Base-by-base conservation (phyloP, 1,139 yeast species). In the Saccharomycopsis hybrid region DNA sequence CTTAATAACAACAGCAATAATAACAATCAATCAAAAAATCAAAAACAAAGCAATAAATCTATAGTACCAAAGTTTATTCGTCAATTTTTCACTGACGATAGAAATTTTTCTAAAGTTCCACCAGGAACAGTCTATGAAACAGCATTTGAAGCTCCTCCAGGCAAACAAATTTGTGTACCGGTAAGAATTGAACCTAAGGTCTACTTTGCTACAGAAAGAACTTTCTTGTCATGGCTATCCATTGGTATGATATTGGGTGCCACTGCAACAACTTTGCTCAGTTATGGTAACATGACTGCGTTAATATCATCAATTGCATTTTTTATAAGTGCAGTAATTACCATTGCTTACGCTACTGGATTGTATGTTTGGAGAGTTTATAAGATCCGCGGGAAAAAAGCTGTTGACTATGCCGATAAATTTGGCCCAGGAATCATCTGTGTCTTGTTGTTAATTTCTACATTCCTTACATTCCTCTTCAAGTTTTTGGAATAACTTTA, bases 291-390 rank as follows among this genome's bases (percentile, higher is more conserved):
- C 53, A 69, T 70, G 47, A 68, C 70, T 2, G 82, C 96, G 0
- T 73, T 88, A 59, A 75, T 87, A 43, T 95, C 97, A 0, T 83
- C 96, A 1, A 74, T 88, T 51, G 95, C 95, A n/a, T 92, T 92
- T 68, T 89, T 86, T 68, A 53, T 86, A 25, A 80, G 95, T 29
- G 88, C 97, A 0, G 71, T 88, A 38, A 69, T 79, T 54, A 83
- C 94, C 9, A 77, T 90, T 53, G 51, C 72, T 25, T 90, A 90
- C 65, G 77, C 96, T n/a, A 76, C 85, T 24, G 77, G 73, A 58
- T 77, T 78, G 60, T 92, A 89, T 66, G 68, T 89, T 45, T 84
- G 86, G 81, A 79, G 98, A 67, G 92, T 89, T 5, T 65, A 80
- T 49, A 83, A 83, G 65, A 88, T 92, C 59, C 80, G 98, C 62